Evolutionary conservation across 2,329 filamentous ascomycete species (phyloP), one percentile per base, ranked within the genome.

Genomic region (Calonectria hongkongensis): DNA sequence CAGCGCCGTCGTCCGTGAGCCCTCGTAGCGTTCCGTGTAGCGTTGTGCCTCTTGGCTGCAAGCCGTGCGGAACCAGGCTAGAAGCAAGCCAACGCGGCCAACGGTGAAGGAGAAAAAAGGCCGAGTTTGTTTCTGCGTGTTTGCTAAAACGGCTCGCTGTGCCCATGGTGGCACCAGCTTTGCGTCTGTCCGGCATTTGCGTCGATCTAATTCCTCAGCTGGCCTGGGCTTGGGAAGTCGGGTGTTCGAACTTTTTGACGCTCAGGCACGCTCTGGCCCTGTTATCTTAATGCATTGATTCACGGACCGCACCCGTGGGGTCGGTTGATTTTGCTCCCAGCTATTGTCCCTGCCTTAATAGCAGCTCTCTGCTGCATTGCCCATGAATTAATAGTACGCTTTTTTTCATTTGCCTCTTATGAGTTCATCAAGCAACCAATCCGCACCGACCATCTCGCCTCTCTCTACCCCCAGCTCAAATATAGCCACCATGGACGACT

Each of bases 281-380:
- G 48, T 54, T 50, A 63, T 63, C 21, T 51, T 41, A 39, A 21
- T 63, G 36, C 66, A 68, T 68, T 68, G 56, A 68, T 63, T 63
- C 66, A 69, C 36, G 66, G 66, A 51, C 47, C 58, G 33, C 58
- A 69, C 47, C 27, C 45, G 18, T 21, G 47, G n/a, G 45, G 45
- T 69, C 21, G 48, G 30, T 69, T 39, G 36, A 54, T 15, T 15
- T 15, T 47, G 36, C 58, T 63, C 21, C 54, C 30, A 43, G 12
- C 27, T 33, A 16, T 39, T 25, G 54, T 45, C 25, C 56, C 33
- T 15, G 58, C 47, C 18, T 64, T 64, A 64, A 54, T 63, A 60
- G 58, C 43, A 39, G 41, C 39, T 47, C 30, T 63, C 30, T 45
- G 13, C 25, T 36, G 56, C 66, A 50, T 48, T 41, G 58, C 18